A percentile compares a stretch with the other conserved stretches of the same genome.
phyloP scores from a whole-genome alignment of 2,329 filamentous ascomycete species.

The Podosphaera aphanis region DNA sequence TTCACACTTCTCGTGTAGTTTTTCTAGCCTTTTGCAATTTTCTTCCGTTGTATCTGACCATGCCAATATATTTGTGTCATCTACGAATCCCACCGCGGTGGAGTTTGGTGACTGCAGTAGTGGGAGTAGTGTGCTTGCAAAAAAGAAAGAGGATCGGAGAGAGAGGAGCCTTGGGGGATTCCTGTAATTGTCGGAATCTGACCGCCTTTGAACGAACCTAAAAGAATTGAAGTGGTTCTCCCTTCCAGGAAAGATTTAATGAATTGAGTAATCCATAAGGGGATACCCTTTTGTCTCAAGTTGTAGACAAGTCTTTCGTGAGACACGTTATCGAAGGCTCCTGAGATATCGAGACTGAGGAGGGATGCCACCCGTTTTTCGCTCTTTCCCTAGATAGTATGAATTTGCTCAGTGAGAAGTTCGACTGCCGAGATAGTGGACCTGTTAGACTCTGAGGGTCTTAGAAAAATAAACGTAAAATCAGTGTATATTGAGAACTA shows the following conservation, averaged over 20 bases:
- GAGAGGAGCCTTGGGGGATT: not conserved
- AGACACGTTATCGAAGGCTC: not conserved
- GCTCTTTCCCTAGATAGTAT: not conserved
- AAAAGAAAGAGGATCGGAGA: not conserved
- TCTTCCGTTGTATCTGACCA: not conserved
- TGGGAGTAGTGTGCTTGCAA: not conserved
- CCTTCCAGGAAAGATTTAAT: no score
- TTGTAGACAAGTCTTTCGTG: not conserved
- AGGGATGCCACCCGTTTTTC: not conserved
- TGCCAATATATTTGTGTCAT: not conserved
- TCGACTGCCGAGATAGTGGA: not conserved
- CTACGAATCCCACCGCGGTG: not conserved
- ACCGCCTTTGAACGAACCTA: not conserved
- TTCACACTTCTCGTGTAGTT: not conserved
- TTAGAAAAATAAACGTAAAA: no score
- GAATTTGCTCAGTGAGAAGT: not conserved
- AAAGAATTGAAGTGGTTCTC: not conserved
- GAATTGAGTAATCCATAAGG: not conserved
- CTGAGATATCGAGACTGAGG: slow-evolving; percentile 1
- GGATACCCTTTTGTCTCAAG: not conserved
- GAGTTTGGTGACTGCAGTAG: not conserved
- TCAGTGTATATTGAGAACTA: no score
- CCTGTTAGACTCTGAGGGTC: no score
- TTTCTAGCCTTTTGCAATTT: not conserved
- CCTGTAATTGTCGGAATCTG: not conserved